These are phyloP conservation scores for Venturia effusa DNA, from an alignment of 2,329 filamentous ascomycete species.

Conservation along the genomic window DNA sequence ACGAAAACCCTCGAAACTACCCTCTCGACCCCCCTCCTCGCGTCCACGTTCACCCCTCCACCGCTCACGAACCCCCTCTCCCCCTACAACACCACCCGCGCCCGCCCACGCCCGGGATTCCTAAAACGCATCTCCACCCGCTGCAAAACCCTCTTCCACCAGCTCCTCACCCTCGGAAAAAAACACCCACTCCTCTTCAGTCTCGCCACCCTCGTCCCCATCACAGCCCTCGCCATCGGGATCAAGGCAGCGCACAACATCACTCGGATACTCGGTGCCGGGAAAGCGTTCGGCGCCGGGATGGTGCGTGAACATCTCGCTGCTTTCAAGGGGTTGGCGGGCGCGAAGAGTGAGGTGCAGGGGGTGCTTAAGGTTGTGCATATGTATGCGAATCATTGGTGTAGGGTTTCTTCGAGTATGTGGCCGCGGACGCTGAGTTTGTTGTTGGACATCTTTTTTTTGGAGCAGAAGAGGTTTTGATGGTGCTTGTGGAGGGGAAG, in stretches of 20 bases:
- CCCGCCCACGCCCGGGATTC: not conserved
- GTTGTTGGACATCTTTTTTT: not conserved
- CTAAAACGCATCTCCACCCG: not conserved
- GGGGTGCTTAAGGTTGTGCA: not conserved
- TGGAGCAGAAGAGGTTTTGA: conserved; percentile 1
- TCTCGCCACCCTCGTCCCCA: not conserved
- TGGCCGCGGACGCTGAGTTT: conserved; percentile 1
- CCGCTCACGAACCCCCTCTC: not conserved
- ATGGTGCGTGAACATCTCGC: not conserved
- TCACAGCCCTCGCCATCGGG: not conserved
- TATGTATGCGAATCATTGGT: conserved; percentile 5
- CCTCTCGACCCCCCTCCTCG: not conserved
- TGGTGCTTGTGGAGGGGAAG: not conserved
- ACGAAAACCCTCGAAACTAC: not conserved
- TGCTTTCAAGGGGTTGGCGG: not conserved
- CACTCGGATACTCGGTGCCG: not conserved
- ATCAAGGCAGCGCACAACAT: not conserved
- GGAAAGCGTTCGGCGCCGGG: not conserved
- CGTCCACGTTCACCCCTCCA: not conserved
- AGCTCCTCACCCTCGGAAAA: not conserved
- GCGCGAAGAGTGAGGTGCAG: not conserved
- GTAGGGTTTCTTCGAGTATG: not conserved
- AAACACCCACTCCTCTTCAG: not conserved
- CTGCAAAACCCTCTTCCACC: not conserved
- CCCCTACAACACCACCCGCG: not conserved